Evolutionary conservation across 805 yeast genomes (phyloP).

Genomic region (Kuraishia hungarica): DNA sequence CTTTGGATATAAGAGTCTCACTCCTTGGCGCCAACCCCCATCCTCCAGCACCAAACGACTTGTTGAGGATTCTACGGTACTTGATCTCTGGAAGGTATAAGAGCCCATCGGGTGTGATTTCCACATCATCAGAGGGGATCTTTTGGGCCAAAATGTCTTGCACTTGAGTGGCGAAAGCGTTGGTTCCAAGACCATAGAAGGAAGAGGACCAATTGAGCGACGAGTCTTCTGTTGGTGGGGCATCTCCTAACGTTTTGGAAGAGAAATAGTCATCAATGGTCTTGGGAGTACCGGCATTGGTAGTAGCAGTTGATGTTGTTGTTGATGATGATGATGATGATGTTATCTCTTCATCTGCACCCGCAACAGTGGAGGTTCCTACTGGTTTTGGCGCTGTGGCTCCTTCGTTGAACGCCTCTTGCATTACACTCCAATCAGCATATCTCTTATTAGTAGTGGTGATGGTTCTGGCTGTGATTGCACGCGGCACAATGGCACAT

Average conservation of each 20-base stretch:
- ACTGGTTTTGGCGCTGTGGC: conserved; percentile 1
- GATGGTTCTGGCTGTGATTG: not conserved
- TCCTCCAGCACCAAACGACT: conserved; percentile 96
- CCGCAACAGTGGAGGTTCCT: not conserved
- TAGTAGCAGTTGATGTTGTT: no score
- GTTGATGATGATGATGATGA: no score
- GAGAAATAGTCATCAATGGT: not conserved
- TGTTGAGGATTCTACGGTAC: conserved; percentile 80
- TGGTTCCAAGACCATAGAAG: conserved; percentile 76
- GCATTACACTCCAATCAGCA: conserved; percentile 16
- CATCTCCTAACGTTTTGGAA: not conserved
- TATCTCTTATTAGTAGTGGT: not conserved
- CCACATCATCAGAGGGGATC: conserved; percentile 67
- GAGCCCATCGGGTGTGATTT: conserved; percentile 92
- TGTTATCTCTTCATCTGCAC: not conserved
- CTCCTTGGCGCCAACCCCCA: conserved; percentile 97
- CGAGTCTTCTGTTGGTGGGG: conserved; percentile 7
- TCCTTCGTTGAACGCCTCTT: conserved; percentile 19
- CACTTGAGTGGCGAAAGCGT: conserved; percentile 59
- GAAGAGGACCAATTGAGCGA: conserved; percentile 75
- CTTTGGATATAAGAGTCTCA: conserved; percentile 65
- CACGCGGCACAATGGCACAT: not conserved
- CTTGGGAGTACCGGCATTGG: not conserved
- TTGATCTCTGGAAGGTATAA: conserved; percentile 91
- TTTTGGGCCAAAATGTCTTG: conserved; percentile 55